Evolutionary conservation across 116 monocot genomes (phyloP).

Genomic region (Iris pallida): DNA sequence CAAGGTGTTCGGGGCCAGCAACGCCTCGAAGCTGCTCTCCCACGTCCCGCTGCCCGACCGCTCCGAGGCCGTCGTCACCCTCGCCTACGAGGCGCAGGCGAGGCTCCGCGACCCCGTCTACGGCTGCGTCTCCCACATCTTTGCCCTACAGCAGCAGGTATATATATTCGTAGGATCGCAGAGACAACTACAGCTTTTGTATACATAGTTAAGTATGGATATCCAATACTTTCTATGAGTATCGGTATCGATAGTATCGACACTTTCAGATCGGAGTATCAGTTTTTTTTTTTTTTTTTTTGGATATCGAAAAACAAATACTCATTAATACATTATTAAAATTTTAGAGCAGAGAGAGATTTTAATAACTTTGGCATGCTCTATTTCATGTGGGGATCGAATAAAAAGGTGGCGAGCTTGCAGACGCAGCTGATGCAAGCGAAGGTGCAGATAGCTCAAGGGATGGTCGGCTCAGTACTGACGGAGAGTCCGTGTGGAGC

Average conservation of each 20-base stretch:
- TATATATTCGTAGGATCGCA: too few relatives aligned
- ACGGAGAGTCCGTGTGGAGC: background rate
- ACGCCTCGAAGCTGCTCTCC: slow-evolving; percentile 29
- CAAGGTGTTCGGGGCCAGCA: slow-evolving; percentile 39
- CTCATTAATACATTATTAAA: too few relatives aligned
- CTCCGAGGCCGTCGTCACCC: slow-evolving; percentile 23
- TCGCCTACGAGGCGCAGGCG: slow-evolving; percentile 40
- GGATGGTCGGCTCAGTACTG: background rate
- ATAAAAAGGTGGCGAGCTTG: slow-evolving; percentile 55
- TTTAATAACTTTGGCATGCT: too few relatives aligned
- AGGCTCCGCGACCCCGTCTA: slow-evolving; percentile 27
- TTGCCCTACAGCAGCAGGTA: slow-evolving; percentile 38
- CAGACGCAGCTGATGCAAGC: slow-evolving; percentile 71
- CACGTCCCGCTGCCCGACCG: slow-evolving; percentile 14
- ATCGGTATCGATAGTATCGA: too few relatives aligned
- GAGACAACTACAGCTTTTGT: too few relatives aligned
- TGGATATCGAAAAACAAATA: too few relatives aligned
- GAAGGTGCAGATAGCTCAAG: slow-evolving; percentile 41
- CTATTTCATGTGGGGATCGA: too few relatives aligned
- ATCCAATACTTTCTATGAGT: too few relatives aligned
- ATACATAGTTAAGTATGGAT: too few relatives aligned
- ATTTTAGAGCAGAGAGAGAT: too few relatives aligned
- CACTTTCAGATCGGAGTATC: too few relatives aligned
- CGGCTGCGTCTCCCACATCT: slow-evolving; percentile 23
- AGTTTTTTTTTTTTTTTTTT: too few relatives aligned